Evolutionary conservation across 495 filamentous ascomycete species (phyloP).

Genomic region (Parachaetomium inaequale): DNA sequence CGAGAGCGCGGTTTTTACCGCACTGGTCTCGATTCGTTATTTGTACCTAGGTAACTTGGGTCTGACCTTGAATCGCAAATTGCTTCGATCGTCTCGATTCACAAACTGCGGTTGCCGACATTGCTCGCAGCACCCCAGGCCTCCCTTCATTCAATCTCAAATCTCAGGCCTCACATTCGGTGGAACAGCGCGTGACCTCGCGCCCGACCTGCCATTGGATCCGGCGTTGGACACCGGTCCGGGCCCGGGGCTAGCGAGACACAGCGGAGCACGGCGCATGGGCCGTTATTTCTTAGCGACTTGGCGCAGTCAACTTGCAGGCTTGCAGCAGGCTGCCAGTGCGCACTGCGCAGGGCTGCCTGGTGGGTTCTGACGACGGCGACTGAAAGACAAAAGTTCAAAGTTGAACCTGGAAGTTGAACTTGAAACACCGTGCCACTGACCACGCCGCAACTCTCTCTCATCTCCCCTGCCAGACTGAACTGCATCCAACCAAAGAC

Average conservation of each 20-base stretch:
- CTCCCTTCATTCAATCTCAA: no score
- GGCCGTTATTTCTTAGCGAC: slow-evolving; percentile 4
- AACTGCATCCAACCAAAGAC: neutral
- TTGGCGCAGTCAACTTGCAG: slow-evolving; percentile 1
- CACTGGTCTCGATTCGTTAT: neutral
- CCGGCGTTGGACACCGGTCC: slow-evolving; percentile 5
- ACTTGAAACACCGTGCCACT: neutral
- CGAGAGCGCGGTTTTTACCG: neutral
- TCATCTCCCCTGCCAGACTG: neutral
- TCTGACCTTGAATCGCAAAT: no score
- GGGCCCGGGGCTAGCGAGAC: slow-evolving; percentile 8
- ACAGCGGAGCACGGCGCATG: slow-evolving; percentile 6
- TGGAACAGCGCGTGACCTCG: slow-evolving; percentile 16
- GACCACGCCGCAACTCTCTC: neutral
- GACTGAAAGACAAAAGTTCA: neutral
- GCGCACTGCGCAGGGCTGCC: neutral
- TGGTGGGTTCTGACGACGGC: neutral
- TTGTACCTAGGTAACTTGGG: no score
- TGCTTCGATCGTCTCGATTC: no score
- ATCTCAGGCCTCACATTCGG: neutral
- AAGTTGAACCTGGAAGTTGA: neutral
- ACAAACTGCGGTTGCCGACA: no score
- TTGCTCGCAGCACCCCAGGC: no score
- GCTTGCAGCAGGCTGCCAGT: neutral
- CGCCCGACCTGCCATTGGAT: slow-evolving; percentile 15